A percentile compares a stretch with the other conserved stretches of the same genome.
Conservation (phyloP, 2,329 filamentous ascomycete genomes). For the Sarocladiaceae sp. region DNA sequence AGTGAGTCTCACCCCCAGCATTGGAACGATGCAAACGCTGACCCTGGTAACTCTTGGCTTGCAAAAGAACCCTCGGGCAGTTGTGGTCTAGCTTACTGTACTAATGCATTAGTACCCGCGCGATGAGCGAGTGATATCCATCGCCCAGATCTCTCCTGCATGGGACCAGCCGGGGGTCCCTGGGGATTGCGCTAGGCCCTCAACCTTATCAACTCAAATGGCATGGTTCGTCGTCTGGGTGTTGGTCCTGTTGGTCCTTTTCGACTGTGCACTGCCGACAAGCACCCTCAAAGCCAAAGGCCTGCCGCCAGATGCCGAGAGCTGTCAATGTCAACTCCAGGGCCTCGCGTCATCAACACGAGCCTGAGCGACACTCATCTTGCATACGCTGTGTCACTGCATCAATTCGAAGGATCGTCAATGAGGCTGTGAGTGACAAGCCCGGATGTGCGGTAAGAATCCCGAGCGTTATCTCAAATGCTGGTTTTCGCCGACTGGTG, state of each 20-base stretch:
- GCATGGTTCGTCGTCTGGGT: not conserved
- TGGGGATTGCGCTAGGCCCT: not conserved
- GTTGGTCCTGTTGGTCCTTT: too few species aligned
- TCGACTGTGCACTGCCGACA: not conserved
- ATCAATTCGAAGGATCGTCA: too few species aligned
- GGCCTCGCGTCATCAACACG: too few species aligned
- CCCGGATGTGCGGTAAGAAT: not conserved
- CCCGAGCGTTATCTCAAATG: constrained; percentile 1
- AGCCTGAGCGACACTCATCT: too few species aligned
- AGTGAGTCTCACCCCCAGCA: not conserved
- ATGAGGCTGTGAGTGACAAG: too few species aligned
- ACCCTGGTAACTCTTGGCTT: constrained; percentile 5
- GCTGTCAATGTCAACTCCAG: too few species aligned
- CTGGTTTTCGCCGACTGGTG: constrained; percentile 1
- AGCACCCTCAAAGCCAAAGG: too few species aligned
- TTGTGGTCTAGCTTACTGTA: not conserved
- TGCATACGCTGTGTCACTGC: too few species aligned
- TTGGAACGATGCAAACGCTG: not conserved
- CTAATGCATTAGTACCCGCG: constrained; percentile 1
- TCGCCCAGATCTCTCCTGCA: constrained; percentile 1
- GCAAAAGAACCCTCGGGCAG: constrained; percentile 7
- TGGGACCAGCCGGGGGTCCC: not conserved
- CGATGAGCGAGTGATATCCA: not conserved
- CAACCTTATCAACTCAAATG: constrained; percentile 5
- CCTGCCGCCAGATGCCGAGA: too few species aligned